Evolutionary conservation across 2,329 filamentous ascomycete genomes (phyloP).

Genomic region (Corinectria fuckeliana): DNA sequence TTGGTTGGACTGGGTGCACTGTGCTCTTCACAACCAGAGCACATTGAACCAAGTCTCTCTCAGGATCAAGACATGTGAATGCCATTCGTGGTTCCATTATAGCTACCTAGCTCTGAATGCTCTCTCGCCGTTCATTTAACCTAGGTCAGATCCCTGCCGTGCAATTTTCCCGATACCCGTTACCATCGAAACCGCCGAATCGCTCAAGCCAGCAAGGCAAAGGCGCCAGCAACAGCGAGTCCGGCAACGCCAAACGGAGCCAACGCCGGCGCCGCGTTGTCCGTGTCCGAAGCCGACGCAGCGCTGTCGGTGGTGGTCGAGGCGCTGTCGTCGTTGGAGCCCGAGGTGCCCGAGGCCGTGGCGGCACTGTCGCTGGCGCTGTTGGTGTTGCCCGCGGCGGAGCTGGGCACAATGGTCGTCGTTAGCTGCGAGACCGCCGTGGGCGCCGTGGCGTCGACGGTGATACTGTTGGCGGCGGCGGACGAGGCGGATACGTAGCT

Average conservation of each 20-base stretch:
- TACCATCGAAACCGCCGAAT: no score
- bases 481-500: slow-evolving; percentile 41
- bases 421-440: slow-evolving; percentile 44
- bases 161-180: no score
- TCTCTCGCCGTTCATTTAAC: no score
- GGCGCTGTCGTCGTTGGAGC: slow-evolving; percentile 5
- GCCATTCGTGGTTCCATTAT: no score
- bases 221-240: slow-evolving; percentile 25
- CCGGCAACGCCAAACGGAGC: slow-evolving; percentile 25
- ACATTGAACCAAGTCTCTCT: no score
- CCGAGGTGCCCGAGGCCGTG: slow-evolving; percentile 2
- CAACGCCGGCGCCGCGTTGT: slow-evolving; percentile 28
- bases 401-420: slow-evolving; percentile 40
- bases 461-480: slow-evolving; percentile 36
- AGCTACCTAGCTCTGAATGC: no score
- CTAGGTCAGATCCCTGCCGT: no score
- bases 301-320: neutral
- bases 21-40: no score
- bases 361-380: slow-evolving; percentile 13
- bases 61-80: no score
- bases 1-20: neutral
- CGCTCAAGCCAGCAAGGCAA: slow-evolving; percentile 31
- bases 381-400: slow-evolving; percentile 10
- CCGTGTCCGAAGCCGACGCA: neutral
- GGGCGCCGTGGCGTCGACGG: slow-evolving; percentile 42